These are phyloP conservation scores for Jamesozyma piceae DNA, from an alignment of 805 yeast species.

Conservation along the genomic window DNA sequence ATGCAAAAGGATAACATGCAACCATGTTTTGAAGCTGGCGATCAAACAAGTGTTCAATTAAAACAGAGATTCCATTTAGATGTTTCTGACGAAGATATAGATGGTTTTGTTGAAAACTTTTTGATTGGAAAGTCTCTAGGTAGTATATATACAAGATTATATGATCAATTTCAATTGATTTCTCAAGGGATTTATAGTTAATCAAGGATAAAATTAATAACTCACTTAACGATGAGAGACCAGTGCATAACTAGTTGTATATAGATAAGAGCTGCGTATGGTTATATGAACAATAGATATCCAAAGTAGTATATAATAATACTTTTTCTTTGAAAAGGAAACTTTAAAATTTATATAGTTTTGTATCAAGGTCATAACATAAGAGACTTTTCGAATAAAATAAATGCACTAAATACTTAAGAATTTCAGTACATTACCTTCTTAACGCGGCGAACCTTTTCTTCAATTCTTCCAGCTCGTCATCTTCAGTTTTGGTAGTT, in stretches of 20 bases:
- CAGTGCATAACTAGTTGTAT: not conserved
- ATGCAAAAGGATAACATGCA: conserved; percentile 87
- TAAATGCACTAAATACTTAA: too few species aligned
- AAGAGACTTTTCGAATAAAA: too few species aligned
- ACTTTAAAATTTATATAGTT: too few species aligned
- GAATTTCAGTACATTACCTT: conserved; percentile 26
- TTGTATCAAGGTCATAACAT: too few species aligned
- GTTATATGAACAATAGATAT: not conserved
- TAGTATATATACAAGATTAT: conserved; percentile 80
- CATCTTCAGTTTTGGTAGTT: conserved; percentile 22
- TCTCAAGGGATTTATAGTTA: conserved; percentile 89
- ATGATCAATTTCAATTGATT: conserved; percentile 88
- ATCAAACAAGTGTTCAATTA: conserved; percentile 66
- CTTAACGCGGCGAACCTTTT: conserved; percentile 75
- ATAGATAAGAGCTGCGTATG: not conserved
- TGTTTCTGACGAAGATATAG: conserved; percentile 54
- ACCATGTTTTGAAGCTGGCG: conserved; percentile 89
- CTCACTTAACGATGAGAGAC: too few species aligned
- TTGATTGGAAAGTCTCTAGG: conserved; percentile 77
- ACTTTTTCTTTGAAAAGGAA: not conserved
- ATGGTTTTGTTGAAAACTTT: conserved; percentile 64
- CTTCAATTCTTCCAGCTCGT: conserved; percentile 55
- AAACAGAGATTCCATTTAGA: conserved; percentile 77
- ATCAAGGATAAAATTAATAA: too few species aligned
- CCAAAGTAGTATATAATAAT: not conserved